phyloP scores from a whole-genome alignment of 2,329 filamentous ascomycete species.

The Hysterium pulicare region DNA sequence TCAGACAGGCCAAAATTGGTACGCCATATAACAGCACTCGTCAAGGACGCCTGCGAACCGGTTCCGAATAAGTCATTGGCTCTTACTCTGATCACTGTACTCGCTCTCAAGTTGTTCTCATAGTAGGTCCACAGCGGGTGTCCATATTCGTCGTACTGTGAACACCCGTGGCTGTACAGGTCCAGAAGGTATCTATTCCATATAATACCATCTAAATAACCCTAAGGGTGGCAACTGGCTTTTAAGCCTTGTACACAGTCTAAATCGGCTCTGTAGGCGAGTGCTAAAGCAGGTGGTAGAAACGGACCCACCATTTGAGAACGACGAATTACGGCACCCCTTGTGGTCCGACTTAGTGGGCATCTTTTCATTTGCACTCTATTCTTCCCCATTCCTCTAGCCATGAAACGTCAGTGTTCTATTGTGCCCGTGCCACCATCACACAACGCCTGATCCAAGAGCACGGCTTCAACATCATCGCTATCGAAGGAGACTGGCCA shows the following conservation, averaged over 20 bases:
- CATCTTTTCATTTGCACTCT: too few species aligned
- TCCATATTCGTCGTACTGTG: background rate
- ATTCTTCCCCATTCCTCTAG: too few species aligned
- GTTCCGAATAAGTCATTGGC: constrained; percentile 25
- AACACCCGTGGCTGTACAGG: background rate
- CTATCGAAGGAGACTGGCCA: constrained; percentile 54
- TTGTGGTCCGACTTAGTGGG: too few species aligned
- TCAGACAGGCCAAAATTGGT: background rate
- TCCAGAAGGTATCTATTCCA: background rate
- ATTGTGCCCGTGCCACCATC: constrained; percentile 50
- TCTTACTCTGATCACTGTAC: constrained; percentile 42
- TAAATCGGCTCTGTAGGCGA: too few species aligned
- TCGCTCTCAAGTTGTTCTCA: constrained; percentile 40
- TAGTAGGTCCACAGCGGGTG: constrained; percentile 39
- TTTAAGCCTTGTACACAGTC: too few species aligned
- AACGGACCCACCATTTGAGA: too few species aligned
- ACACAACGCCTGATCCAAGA: constrained; percentile 49
- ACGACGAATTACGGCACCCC: too few species aligned
- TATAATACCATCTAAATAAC: background rate
- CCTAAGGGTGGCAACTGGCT: too few species aligned
- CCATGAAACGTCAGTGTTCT: constrained; percentile 57
- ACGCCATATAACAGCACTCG: background rate
- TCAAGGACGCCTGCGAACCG: background rate
- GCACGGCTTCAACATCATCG: constrained; percentile 52
- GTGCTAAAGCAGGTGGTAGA: too few species aligned